These are phyloP conservation scores for Magnaporthiopsis rhizophila DNA, from an alignment of 2,329 filamentous ascomycete genomes.

Conservation along the genomic window DNA sequence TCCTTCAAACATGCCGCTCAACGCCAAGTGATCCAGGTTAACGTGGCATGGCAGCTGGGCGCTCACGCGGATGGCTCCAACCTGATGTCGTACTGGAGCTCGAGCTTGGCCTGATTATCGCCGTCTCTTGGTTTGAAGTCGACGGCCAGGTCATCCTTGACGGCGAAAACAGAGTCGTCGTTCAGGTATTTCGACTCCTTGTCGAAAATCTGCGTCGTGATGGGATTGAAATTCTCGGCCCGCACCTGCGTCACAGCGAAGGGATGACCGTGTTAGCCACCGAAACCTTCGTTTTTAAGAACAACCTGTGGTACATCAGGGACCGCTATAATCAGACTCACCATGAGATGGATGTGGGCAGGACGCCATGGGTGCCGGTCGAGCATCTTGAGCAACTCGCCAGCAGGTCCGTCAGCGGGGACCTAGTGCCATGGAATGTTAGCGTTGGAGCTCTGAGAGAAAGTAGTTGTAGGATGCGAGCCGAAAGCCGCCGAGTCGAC, in stretches of 20 bases:
- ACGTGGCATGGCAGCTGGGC: no score
- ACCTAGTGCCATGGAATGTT: neutral
- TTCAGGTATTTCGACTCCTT: conserved; percentile 48
- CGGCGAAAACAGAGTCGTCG: conserved; percentile 32
- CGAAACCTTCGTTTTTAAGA: no score
- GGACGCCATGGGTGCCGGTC: conserved; percentile 28
- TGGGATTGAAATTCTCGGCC: conserved; percentile 52
- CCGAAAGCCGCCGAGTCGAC: no score
- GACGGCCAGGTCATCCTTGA: conserved; percentile 29
- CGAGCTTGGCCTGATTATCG: conserved; percentile 20
- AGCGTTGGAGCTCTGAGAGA: neutral
- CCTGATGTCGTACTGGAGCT: conserved; percentile 24
- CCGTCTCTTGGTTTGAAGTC: conserved; percentile 22
- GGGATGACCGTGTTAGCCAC: neutral
- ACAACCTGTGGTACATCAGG: no score
- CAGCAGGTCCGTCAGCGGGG: conserved; percentile 17
- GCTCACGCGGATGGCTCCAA: neutral
- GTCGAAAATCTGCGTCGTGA: conserved; percentile 67
- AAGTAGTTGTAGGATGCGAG: neutral
- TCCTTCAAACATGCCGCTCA: no score
- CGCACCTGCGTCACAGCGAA: conserved; percentile 24
- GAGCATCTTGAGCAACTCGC: conserved; percentile 24
- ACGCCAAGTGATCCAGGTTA: no score
- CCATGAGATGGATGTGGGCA: conserved; percentile 30
- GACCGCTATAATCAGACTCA: conserved; percentile 9